These are phyloP conservation scores for Mallotus nudiflorus DNA, from an alignment of 345 rosid species.

Conservation along the genomic window DNA sequence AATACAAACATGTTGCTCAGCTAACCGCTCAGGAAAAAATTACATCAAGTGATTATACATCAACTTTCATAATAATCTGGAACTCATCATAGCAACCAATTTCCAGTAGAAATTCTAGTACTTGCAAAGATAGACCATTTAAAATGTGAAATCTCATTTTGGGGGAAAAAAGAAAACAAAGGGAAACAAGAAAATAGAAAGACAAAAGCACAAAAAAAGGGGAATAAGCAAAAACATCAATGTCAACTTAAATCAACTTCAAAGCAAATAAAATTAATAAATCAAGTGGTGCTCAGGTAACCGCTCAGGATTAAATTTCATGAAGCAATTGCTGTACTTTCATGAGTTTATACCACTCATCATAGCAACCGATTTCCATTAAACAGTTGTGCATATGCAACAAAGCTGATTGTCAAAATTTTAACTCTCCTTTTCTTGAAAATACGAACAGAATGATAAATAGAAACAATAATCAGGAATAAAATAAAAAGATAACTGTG, in stretches of 20 bases:
- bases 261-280: background rate
- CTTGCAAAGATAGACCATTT: background rate
- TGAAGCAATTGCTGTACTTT: constrained; percentile 20
- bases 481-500: background rate
- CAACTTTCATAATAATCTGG: constrained; percentile 3
- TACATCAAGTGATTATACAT: constrained; percentile 5
- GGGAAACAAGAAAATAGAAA: background rate
- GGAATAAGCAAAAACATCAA: background rate
- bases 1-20: background rate
- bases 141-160: no score
- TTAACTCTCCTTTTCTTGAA: background rate
- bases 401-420: background rate
- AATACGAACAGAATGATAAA: background rate
- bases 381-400: background rate
- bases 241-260: background rate
- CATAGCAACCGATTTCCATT: constrained; percentile 24
- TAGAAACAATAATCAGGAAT: background rate
- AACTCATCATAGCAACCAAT: constrained; percentile 13
- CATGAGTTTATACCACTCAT: constrained; percentile 24
- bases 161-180: background rate
- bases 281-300: constrained; percentile 23
- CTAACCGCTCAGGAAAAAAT: constrained; percentile 8
- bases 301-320: constrained; percentile 28
- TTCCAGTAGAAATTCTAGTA: background rate
- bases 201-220: background rate